Conservation (phyloP, 2,329 filamentous ascomycete species). For the Dactylellina parvicollis region DNA sequence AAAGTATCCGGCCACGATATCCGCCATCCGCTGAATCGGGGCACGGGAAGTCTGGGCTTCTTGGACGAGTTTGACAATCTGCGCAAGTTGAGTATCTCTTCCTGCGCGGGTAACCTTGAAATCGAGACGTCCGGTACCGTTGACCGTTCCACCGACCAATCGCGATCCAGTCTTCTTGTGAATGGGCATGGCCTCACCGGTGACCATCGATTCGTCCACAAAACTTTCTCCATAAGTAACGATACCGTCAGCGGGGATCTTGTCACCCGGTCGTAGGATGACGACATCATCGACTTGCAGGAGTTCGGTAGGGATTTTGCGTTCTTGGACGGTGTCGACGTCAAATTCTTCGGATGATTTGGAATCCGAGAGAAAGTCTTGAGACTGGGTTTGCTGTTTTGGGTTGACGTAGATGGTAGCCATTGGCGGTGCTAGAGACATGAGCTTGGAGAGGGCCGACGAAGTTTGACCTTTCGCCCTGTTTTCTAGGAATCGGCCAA, state of each 20-base stretch:
- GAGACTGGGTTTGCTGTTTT: conserved; percentile 71
- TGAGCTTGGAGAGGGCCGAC: conserved; percentile 87
- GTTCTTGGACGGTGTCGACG: conserved; percentile 70
- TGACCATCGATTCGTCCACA: conserved; percentile 98
- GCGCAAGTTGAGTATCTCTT: conserved; percentile 93
- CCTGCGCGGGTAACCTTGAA: conserved; percentile 92
- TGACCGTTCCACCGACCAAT: conserved; percentile 93
- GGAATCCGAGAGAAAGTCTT: conserved; percentile 60
- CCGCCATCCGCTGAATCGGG: conserved; percentile 91
- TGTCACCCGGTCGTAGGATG: conserved; percentile 91
- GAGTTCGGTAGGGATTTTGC: conserved; percentile 88
- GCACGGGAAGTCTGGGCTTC: conserved; percentile 94
- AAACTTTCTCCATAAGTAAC: conserved; percentile 91
- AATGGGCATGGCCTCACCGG: conserved; percentile 94
- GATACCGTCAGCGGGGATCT: conserved; percentile 90
- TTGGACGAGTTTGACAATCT: conserved; percentile 98
- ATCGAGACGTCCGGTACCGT: conserved; percentile 88
- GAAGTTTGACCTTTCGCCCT: conserved; percentile 95
- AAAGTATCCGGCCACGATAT: conserved; percentile 91
- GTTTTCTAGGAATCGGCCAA: conserved; percentile 93
- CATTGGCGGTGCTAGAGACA: conserved; percentile 96
- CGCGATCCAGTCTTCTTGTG: conserved; percentile 82
- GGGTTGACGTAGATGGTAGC: conserved; percentile 95
- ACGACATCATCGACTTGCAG: conserved; percentile 94
- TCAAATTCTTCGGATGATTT: conserved; percentile 63